phyloP scores from a whole-genome alignment of 2,329 filamentous ascomycete genomes.

The Penicillium sp. region DNA sequence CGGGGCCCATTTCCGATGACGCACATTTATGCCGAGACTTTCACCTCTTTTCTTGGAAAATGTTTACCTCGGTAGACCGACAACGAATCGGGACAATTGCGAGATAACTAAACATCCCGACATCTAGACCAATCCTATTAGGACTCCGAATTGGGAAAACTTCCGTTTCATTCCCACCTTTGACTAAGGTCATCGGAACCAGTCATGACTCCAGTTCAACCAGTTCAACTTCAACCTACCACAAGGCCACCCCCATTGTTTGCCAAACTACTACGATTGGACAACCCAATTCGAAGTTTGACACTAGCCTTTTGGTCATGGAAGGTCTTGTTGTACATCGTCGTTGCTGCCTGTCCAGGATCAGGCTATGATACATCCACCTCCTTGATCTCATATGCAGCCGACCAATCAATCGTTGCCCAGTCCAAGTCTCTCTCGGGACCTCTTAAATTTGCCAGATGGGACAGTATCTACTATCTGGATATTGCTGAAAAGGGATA shows the following conservation, averaged over 20 bases:
- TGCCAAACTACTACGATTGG: constrained; percentile 24
- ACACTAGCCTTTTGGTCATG: constrained; percentile 50
- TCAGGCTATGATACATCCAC: constrained; percentile 64
- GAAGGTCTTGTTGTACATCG: constrained; percentile 55
- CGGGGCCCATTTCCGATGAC: not conserved
- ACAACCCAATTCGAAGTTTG: constrained; percentile 34
- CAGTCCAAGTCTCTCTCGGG: constrained; percentile 18
- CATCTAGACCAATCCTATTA: not conserved
- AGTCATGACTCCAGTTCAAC: constrained; percentile 9
- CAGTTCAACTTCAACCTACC: not conserved
- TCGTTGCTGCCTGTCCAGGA: constrained; percentile 53
- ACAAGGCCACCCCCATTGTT: constrained; percentile 10
- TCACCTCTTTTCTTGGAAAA: not conserved
- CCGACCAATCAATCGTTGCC: constrained; percentile 1
- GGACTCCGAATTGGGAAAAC: not conserved
- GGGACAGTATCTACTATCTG: constrained; percentile 63
- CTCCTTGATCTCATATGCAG: constrained; percentile 44
- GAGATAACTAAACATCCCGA: not conserved
- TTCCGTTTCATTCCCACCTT: not conserved
- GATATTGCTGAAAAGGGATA: constrained; percentile 55
- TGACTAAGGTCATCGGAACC: not conserved
- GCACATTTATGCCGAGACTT: not conserved
- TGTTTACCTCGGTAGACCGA: not conserved
- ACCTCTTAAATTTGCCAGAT: constrained; percentile 53
- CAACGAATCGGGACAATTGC: not conserved